These are phyloP conservation scores for Dendrobium huoshanense DNA, from an alignment of 106 monocot genomes.

Conservation along the genomic window DNA sequence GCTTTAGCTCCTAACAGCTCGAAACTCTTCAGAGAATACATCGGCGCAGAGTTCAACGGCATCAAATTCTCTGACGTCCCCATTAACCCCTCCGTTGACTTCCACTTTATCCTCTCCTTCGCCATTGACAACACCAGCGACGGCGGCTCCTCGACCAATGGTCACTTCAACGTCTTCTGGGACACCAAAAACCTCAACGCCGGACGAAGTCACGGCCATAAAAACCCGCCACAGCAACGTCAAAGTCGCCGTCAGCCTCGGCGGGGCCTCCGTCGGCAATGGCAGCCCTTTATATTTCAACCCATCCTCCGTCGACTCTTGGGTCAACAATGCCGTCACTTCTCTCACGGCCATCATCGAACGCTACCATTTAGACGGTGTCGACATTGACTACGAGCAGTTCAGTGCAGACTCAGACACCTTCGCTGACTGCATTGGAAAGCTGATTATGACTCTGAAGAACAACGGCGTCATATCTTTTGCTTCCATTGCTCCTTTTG, in stretches of 20 bases:
- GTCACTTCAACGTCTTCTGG: constrained; percentile 24
- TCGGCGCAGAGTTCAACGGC: constrained; percentile 27
- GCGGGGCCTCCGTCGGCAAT: constrained; percentile 10
- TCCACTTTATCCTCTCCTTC: constrained; percentile 30
- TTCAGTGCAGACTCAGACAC: constrained; percentile 19
- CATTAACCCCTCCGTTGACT: constrained; percentile 23
- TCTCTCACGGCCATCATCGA: constrained; percentile 36
- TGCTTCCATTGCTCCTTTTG: constrained; percentile 25
- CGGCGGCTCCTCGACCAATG: constrained; percentile 10
- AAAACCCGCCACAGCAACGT: constrained; percentile 11
- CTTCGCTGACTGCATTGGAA: constrained; percentile 24
- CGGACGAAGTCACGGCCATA: constrained; percentile 5
- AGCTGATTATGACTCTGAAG: constrained; percentile 14
- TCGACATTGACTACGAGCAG: constrained; percentile 56
- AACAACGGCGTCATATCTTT: constrained; percentile 22
- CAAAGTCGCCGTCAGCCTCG: constrained; percentile 22
- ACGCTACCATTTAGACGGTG: constrained; percentile 45
- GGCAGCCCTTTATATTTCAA: constrained; percentile 22
- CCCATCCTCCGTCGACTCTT: constrained; percentile 28
- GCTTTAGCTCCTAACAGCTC: not conserved
- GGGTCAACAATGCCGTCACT: constrained; percentile 48
- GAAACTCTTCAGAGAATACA: constrained; percentile 33
- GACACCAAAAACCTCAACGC: constrained; percentile 18
- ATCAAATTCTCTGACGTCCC: constrained; percentile 51
- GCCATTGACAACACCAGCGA: constrained; percentile 18